phyloP scores from a whole-genome alignment of 177 flowering plant genomes.

The Tripterygium wilfordii region DNA sequence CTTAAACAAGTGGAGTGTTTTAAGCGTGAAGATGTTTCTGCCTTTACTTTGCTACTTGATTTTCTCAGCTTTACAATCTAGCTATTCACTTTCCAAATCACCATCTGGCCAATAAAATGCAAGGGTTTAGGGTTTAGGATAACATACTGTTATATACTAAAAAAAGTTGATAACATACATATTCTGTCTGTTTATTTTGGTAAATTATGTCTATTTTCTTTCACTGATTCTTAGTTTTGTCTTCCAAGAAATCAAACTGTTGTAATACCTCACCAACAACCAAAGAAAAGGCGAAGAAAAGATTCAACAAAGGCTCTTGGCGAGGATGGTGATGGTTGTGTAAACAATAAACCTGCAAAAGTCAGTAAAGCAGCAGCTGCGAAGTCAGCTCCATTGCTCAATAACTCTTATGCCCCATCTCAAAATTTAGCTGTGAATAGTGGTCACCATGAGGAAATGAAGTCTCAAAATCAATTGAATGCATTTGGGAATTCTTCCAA shows the following conservation, averaged over 20 bases:
- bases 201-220: no score
- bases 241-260: slow-evolving; percentile 43
- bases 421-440: slow-evolving; percentile 19
- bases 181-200: no score
- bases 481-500: slow-evolving; percentile 21
- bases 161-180: no score
- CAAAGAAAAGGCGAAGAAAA: slow-evolving; percentile 75
- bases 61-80: no score
- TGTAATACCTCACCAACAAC: slow-evolving; percentile 40
- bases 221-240: not conserved
- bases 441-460: slow-evolving; percentile 35
- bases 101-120: no score
- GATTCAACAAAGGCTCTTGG: slow-evolving; percentile 33
- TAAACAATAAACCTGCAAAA: slow-evolving; percentile 50
- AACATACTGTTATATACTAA: no score
- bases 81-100: no score
- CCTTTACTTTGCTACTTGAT: no score
- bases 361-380: slow-evolving; percentile 41
- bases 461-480: slow-evolving; percentile 25
- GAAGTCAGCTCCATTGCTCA: slow-evolving; percentile 25
- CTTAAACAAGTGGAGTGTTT: no score
- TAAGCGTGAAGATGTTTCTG: no score
- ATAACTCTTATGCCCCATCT: slow-evolving; percentile 25
- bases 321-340: slow-evolving; percentile 36
- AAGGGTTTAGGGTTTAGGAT: no score